phyloP scores from a whole-genome alignment of 1,284 basidiomycete species.

The Ganoderma multipileum region DNA sequence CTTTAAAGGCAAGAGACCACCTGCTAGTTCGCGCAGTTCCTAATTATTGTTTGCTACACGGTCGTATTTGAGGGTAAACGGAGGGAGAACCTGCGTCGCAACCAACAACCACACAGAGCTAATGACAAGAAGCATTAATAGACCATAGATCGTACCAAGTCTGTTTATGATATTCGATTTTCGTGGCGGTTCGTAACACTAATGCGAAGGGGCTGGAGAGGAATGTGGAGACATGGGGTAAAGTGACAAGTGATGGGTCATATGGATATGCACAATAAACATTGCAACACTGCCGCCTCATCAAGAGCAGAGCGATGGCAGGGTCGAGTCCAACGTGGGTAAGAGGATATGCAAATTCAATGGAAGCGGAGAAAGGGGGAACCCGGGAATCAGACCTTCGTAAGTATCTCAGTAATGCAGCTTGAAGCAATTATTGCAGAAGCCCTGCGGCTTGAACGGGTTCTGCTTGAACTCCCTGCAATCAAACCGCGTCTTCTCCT shows the following conservation, averaged over 20 bases:
- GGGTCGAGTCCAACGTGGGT: not conserved
- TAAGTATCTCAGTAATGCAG: conserved; percentile 41
- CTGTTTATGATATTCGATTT: not conserved
- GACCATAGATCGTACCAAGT: not conserved
- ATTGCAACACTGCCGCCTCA: not conserved
- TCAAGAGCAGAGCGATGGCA: not conserved
- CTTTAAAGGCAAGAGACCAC: too few species aligned
- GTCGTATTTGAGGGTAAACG: not conserved
- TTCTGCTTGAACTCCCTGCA: conserved; percentile 64
- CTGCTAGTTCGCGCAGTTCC: too few species aligned
- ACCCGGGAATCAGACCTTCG: not conserved
- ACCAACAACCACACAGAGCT: not conserved
- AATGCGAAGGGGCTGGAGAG: not conserved
- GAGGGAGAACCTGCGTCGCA: not conserved
- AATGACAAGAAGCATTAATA: not conserved
- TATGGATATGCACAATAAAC: not conserved
- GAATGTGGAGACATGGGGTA: not conserved
- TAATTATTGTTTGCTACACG: not conserved
- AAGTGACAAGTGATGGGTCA: not conserved
- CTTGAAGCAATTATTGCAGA: conserved; percentile 66
- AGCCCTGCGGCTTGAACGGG: conserved; percentile 66
- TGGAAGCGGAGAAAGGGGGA: too few species aligned
- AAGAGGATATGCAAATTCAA: not conserved
- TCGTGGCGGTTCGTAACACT: not conserved
- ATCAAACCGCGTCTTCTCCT: conserved; percentile 36